Evolutionary conservation across 371 early-diverging fungal species (phyloP).

Genomic region (Mortierella sp.): DNA sequence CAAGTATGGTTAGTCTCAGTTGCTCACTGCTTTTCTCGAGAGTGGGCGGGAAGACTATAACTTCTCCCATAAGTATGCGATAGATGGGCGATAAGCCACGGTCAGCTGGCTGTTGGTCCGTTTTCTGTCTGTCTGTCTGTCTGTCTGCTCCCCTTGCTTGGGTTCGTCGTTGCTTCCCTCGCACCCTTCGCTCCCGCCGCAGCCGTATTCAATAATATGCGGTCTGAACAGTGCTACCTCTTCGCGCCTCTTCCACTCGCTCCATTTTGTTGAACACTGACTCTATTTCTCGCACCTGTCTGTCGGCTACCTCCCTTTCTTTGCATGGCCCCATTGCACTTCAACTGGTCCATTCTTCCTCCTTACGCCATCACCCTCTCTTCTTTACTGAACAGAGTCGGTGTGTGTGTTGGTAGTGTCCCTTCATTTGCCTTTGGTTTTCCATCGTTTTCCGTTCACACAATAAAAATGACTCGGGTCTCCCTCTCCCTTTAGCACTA

Average conservation of each 20-base stretch:
- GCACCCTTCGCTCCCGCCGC: neutral
- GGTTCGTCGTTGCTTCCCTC: neutral
- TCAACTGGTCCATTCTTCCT: neutral
- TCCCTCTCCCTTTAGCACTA: neutral
- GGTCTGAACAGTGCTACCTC: neutral
- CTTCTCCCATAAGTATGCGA: neutral
- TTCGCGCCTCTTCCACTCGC: neutral
- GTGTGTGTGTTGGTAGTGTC: neutral
- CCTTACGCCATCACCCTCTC: neutral
- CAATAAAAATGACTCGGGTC: constrained; percentile 4
- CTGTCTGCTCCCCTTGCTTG: neutral
- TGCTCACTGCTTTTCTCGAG: neutral
- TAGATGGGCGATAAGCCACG: neutral
- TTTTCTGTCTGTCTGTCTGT: neutral
- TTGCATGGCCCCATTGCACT: neutral
- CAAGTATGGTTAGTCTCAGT: neutral
- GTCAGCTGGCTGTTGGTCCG: neutral
- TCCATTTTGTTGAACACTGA: neutral
- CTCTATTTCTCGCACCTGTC: neutral
- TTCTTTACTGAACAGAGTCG: neutral
- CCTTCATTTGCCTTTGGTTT: too few species aligned
- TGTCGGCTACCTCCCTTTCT: neutral
- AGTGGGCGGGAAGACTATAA: neutral
- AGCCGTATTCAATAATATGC: neutral
- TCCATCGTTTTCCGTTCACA: neutral